A percentile compares a stretch with the other conserved stretches of the same genome.
Conservation (phyloP, 768 basidiomycete species). For the Fistulinella prunicolor region DNA sequence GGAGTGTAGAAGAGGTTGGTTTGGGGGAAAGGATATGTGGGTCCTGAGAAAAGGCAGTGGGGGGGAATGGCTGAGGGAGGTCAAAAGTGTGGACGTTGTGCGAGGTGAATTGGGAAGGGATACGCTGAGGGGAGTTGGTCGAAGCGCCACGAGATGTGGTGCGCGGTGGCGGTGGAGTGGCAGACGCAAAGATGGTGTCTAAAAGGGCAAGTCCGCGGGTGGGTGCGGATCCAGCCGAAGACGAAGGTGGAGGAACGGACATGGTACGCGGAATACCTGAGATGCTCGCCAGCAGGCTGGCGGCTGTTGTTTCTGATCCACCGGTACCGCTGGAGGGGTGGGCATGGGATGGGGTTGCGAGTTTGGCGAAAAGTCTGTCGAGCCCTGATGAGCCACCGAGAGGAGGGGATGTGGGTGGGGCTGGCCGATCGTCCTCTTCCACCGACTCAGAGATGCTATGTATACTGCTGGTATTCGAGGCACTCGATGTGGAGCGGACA, state of each 20-base stretch:
- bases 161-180: conserved; percentile 31
- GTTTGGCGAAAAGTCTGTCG: conserved; percentile 44
- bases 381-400: conserved; percentile 35
- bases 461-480: conserved; percentile 34
- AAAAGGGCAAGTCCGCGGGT: conserved; percentile 58
- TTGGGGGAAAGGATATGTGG: conserved; percentile 53
- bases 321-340: conserved; percentile 22
- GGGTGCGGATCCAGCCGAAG: conserved; percentile 26
- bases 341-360: conserved; percentile 22
- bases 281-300: conserved; percentile 46
- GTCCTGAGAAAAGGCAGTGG: conserved; percentile 25
- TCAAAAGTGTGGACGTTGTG: conserved; percentile 6
- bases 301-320: conserved; percentile 35
- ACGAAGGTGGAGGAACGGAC: conserved; percentile 27
- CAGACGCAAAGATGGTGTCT: conserved; percentile 74
- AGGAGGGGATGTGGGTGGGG: conserved; percentile 10
- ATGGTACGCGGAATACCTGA: conserved; percentile 40
- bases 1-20: conserved; percentile 48
- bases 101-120: conserved; percentile 10
- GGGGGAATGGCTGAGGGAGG: conserved; percentile 12
- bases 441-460: conserved; percentile 34
- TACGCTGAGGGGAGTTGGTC: conserved; percentile 18
- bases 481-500: conserved; percentile 30
- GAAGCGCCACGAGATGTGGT: conserved; percentile 17
- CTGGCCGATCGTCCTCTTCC: conserved; percentile 22